These are phyloP conservation scores for Trichosanthes truncata DNA, from an alignment of 306 rosid genomes.

Conservation along the genomic window DNA sequence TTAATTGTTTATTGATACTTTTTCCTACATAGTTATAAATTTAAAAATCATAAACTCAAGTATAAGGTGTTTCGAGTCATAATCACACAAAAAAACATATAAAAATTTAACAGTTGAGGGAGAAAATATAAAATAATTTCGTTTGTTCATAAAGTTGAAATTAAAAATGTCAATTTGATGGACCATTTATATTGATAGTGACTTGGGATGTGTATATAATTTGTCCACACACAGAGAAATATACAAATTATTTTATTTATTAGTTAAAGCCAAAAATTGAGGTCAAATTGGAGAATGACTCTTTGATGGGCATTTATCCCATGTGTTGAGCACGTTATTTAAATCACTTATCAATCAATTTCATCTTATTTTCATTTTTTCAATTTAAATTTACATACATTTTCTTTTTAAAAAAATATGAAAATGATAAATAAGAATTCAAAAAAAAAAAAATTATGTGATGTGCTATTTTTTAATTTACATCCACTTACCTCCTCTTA, in stretches of 20 bases:
- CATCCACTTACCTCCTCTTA: no score
- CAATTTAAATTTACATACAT: neutral
- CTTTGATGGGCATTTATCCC: neutral
- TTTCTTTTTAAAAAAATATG: neutral
- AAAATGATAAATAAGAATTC: neutral
- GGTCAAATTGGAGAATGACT: neutral
- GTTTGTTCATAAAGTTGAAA: neutral
- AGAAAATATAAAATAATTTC: neutral
- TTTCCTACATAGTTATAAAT: neutral
- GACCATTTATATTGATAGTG: neutral
- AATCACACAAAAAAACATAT: neutral
- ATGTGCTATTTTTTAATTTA: no score
- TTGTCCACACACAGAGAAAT: neutral
- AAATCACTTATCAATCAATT: neutral
- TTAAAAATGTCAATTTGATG: neutral
- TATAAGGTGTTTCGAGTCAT: neutral
- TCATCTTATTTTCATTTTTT: neutral
- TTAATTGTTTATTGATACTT: neutral
- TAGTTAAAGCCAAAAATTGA: neutral
- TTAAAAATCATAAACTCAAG: neutral
- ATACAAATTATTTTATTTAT: neutral
- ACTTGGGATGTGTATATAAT: neutral
- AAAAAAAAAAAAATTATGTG: no score
- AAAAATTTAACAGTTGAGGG: neutral
- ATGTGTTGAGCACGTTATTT: neutral